These are phyloP conservation scores for Rheum nobile DNA, from an alignment of 148 eudicot species.

Conservation along the genomic window DNA sequence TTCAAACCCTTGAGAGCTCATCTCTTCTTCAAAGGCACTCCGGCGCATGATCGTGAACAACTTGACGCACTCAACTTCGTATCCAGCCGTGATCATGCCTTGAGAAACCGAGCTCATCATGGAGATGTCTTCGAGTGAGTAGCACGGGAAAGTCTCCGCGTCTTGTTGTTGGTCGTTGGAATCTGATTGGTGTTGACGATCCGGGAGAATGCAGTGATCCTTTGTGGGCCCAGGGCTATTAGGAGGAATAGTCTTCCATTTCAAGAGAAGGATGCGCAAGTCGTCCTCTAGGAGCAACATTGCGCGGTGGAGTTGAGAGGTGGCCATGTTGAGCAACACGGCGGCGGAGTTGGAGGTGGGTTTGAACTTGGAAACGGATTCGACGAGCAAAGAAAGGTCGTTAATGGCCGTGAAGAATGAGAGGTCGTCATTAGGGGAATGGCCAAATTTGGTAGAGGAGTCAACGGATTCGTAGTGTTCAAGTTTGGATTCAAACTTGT, in stretches of 20 bases:
- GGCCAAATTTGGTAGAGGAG: neutral
- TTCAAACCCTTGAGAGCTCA: constrained; percentile 39
- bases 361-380: constrained; percentile 7
- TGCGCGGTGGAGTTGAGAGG: constrained; percentile 4
- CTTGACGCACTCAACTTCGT: constrained; percentile 48
- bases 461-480: neutral
- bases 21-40: constrained; percentile 27
- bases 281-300: constrained; percentile 8
- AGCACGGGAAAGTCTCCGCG: neutral
- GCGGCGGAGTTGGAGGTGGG: neutral
- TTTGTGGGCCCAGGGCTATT: neutral
- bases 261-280: neutral
- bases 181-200: neutral
- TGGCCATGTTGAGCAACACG: neutral
- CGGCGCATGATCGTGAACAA: constrained; percentile 35
- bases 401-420: neutral
- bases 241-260: neutral
- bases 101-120: constrained; percentile 27
- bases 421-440: neutral
- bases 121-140: constrained; percentile 17
- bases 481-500: neutral
- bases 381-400: neutral
- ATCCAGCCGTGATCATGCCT: constrained; percentile 49
- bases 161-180: neutral
- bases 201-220: neutral